Conservation (phyloP, 2,329 filamentous ascomycete genomes). For the Zopfia rhizophila region DNA sequence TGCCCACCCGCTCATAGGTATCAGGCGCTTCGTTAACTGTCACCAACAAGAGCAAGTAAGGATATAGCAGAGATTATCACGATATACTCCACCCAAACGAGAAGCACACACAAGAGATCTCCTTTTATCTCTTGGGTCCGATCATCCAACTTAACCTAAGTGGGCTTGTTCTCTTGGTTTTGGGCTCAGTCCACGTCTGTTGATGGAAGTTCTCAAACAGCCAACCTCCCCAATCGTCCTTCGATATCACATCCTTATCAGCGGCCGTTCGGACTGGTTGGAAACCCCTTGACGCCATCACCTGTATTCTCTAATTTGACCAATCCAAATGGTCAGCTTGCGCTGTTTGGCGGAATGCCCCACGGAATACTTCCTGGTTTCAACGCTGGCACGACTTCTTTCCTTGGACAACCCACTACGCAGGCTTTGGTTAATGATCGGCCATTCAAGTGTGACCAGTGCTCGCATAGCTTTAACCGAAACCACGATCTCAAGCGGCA, state of each 20-base stretch:
- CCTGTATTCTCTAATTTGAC: conserved; percentile 79
- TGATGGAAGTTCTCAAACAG: too few species aligned
- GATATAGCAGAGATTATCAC: too few species aligned
- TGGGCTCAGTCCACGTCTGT: too few species aligned
- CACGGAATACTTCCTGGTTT: conserved; percentile 63
- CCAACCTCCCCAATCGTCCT: conserved; percentile 55
- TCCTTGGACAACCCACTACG: conserved; percentile 56
- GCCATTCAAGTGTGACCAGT: conserved; percentile 90
- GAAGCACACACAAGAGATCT: too few species aligned
- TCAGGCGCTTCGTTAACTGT: too few species aligned
- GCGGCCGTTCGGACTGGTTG: conserved; percentile 53
- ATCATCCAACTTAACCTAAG: too few species aligned
- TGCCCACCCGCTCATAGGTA: too few species aligned
- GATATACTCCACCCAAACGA: too few species aligned
- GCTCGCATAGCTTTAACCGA: conserved; percentile 87
- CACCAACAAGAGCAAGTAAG: too few species aligned
- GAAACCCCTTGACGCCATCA: conserved; percentile 66
- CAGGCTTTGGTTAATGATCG: conserved; percentile 74
- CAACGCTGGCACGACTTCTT: conserved; percentile 68
- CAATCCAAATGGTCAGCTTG: conserved; percentile 74
- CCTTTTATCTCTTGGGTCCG: too few species aligned
- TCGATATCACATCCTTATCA: conserved; percentile 56
- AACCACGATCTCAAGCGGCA: conserved; percentile 95
- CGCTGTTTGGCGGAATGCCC: conserved; percentile 69
- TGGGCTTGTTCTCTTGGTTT: too few species aligned